phyloP scores from a whole-genome alignment of 257 asterid species.

The Penstemon eatonii region DNA sequence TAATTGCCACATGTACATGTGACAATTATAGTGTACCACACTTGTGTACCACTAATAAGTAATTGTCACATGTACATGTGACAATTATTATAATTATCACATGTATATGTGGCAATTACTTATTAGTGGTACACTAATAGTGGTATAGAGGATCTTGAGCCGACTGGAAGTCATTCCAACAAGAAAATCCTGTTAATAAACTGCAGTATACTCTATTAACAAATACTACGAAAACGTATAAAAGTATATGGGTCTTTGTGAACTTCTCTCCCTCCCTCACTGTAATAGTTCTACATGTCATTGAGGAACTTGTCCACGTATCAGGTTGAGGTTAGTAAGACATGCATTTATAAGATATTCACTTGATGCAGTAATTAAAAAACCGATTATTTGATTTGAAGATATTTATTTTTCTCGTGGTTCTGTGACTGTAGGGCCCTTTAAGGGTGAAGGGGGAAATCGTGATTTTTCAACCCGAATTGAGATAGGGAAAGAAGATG shows the following conservation, averaged over 20 bases:
- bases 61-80: too few relatives aligned
- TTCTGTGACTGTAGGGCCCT: constrained; percentile 14
- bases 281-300: not conserved
- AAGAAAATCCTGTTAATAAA: not conserved
- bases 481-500: constrained; percentile 1
- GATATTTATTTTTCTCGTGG: not conserved
- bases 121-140: too few relatives aligned
- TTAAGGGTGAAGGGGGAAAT: not conserved
- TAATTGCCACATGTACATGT: too few relatives aligned
- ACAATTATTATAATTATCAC: too few relatives aligned
- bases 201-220: not conserved
- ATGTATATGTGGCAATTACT: too few relatives aligned
- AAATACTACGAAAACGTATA: too few relatives aligned
- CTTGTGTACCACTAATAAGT: too few relatives aligned
- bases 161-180: not conserved
- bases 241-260: too few relatives aligned
- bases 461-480: not conserved
- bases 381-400: not conserved
- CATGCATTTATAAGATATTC: not conserved
- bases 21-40: too few relatives aligned
- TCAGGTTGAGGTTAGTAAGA: not conserved
- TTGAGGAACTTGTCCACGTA: not conserved
- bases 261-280: too few relatives aligned
- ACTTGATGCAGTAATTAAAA: not conserved
- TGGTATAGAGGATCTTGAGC: too few relatives aligned